A percentile compares a stretch with the other conserved stretches of the same genome.
Conservation (phyloP, 1,139 yeast species). For the Candida tropicalis region DNA sequence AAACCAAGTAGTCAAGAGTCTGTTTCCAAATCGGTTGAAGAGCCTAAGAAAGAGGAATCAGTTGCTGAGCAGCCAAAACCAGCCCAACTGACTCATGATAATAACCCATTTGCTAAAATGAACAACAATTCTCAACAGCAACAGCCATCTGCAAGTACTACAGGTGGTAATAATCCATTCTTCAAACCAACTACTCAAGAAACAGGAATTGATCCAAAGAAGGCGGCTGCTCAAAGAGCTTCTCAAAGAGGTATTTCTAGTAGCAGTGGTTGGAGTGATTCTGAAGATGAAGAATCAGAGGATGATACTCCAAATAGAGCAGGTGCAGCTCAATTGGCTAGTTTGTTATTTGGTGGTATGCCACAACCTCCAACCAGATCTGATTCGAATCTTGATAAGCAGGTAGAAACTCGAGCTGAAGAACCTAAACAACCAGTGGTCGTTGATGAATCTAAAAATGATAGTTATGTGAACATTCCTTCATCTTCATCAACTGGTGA, state of each 20-base stretch:
- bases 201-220: slow-evolving; percentile 49
- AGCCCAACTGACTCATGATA: slow-evolving; percentile 16
- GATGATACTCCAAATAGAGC: slow-evolving; percentile 51
- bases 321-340: slow-evolving; percentile 66
- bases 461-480: slow-evolving; percentile 5
- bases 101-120: slow-evolving; percentile 40
- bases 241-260: slow-evolving; percentile 62
- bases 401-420: slow-evolving; percentile 17
- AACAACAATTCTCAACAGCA: slow-evolving; percentile 13
- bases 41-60: slow-evolving; percentile 11
- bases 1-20: slow-evolving; percentile 14
- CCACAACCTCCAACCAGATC: slow-evolving; percentile 42
- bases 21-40: slow-evolving; percentile 8
- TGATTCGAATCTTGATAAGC: slow-evolving; percentile 10
- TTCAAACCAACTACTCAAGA: slow-evolving; percentile 48
- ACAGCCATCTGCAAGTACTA: slow-evolving; percentile 11
- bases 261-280: slow-evolving; percentile 62
- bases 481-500: slow-evolving; percentile 13
- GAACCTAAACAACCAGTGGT: no score
- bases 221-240: slow-evolving; percentile 64
- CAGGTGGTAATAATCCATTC: slow-evolving; percentile 40
- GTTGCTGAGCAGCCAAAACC: slow-evolving; percentile 6
- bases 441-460: slow-evolving; percentile 2
- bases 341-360: slow-evolving; percentile 65
- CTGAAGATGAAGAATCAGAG: slow-evolving; percentile 55